Evolutionary conservation across 257 asterid genomes (phyloP).

Genomic region (Solanum paucissectum): DNA sequence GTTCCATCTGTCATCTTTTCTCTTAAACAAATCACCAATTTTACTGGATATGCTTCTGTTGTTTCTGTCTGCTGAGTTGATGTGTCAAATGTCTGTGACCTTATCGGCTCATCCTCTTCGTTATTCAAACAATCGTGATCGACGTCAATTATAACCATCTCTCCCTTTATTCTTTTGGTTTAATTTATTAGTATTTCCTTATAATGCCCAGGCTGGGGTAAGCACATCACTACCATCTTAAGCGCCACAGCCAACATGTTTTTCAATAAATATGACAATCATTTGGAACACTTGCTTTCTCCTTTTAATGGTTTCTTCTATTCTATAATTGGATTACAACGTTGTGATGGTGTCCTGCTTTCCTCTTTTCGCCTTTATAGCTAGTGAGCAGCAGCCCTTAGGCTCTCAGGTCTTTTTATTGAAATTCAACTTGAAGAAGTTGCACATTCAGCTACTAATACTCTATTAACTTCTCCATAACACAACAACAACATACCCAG

Average conservation of each 20-base stretch:
- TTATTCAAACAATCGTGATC: not conserved
- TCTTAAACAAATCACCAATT: not conserved
- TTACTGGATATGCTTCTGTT: not conserved
- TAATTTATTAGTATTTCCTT: not conserved
- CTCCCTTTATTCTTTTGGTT: not conserved
- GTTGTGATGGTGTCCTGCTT: not conserved
- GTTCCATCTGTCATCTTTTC: not conserved
- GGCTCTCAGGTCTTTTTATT: not conserved
- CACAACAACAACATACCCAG: not conserved
- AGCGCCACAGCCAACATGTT: not conserved
- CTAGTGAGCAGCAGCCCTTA: not conserved
- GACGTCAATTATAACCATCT: not conserved
- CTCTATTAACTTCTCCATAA: not conserved
- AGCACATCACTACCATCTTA: not conserved
- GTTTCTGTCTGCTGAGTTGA: not conserved
- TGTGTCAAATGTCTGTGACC: not conserved
- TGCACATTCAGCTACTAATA: not conserved
- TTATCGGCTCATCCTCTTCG: not conserved
- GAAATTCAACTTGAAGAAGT: not conserved
- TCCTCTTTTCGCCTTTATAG: not conserved
- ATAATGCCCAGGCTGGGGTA: not conserved
- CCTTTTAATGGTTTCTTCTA: not conserved
- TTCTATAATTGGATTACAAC: not conserved
- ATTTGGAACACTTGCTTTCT: not conserved
- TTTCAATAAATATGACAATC: not conserved